These are phyloP conservation scores for Groenewaldozyma sp. DNA, from an alignment of 1,139 yeast species.

Conservation along the genomic window DNA sequence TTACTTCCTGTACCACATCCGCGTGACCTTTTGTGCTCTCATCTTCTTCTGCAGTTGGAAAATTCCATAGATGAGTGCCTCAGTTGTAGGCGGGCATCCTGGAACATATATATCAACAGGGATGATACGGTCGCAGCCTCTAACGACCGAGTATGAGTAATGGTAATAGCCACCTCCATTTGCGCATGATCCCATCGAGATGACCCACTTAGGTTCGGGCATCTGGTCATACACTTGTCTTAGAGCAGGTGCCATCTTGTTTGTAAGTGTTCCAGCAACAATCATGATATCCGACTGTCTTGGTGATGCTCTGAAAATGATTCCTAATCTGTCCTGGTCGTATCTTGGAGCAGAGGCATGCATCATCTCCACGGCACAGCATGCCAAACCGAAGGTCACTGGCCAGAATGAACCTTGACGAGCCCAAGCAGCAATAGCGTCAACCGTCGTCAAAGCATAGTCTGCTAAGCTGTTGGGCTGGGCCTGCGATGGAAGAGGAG, in stretches of 20 bases:
- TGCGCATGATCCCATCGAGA: conserved; percentile 92
- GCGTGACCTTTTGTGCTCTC: conserved; percentile 70
- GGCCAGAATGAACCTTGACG: conserved; percentile 93
- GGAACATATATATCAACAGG: conserved; percentile 91
- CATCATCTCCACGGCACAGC: conserved; percentile 96
- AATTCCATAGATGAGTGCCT: conserved; percentile 85
- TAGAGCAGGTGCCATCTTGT: conserved; percentile 89
- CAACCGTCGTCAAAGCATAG: conserved; percentile 78
- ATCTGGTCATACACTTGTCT: conserved; percentile 91
- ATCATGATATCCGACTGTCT: conserved; percentile 92
- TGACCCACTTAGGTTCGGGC: conserved; percentile 87
- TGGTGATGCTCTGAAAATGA: conserved; percentile 90
- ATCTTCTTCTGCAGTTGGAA: conserved; percentile 85
- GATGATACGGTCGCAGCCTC: conserved; percentile 83
- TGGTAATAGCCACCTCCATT: conserved; percentile 94
- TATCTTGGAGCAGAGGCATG: conserved; percentile 87
- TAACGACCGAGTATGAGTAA: conserved; percentile 78
- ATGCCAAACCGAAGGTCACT: conserved; percentile 83
- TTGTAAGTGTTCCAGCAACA: conserved; percentile 87
- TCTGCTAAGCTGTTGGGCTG: conserved; percentile 54
- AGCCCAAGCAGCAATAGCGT: conserved; percentile 84
- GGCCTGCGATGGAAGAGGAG: conserved; percentile 44
- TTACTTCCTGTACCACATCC: conserved; percentile 78
- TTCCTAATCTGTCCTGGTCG: conserved; percentile 89
- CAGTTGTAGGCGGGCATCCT: conserved; percentile 89